phyloP scores from a whole-genome alignment of 2,329 filamentous ascomycete genomes.

The Lecanosticta acicola region DNA sequence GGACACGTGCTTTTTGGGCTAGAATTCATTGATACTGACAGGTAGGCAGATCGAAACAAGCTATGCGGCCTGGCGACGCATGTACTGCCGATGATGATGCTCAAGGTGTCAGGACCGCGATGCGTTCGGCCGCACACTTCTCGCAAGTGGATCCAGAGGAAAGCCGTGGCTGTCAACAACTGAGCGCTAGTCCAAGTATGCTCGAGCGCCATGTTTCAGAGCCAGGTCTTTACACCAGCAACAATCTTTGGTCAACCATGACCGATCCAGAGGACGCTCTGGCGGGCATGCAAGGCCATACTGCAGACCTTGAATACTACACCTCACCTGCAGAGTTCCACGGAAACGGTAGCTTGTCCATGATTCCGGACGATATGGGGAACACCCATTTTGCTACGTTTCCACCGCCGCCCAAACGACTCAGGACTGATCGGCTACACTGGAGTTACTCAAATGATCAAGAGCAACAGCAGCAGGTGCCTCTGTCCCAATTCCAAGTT shows the following conservation, averaged over 20 bases:
- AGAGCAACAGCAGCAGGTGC: background rate
- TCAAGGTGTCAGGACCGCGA: slow-evolving; percentile 2
- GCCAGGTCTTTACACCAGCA: background rate
- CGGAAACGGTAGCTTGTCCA: background rate
- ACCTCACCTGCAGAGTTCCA: background rate
- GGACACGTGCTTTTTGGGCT: slow-evolving; percentile 1
- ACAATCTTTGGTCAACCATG: background rate
- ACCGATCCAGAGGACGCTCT: background rate
- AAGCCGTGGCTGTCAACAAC: slow-evolving; percentile 1
- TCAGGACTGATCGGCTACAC: background rate
- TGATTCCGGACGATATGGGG: background rate
- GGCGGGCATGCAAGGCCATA: slow-evolving; percentile 12
- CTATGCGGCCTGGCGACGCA: slow-evolving; percentile 16
- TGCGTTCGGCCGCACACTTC: slow-evolving; percentile 7
- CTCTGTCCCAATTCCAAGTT: background rate
- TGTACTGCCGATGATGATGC: slow-evolving; percentile 6
- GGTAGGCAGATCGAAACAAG: slow-evolving; percentile 12
- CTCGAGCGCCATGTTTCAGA: background rate
- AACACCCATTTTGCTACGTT: background rate
- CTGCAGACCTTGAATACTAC: slow-evolving; percentile 1
- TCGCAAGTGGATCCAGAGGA: slow-evolving; percentile 9
- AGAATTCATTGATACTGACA: background rate
- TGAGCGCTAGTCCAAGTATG: background rate
- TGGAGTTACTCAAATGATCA: background rate
- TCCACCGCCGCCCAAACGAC: background rate